Evolutionary conservation across 768 basidiomycete genomes (phyloP), one percentile per base, ranked within the genome.

Genomic region (Leccinum sublutescens): DNA sequence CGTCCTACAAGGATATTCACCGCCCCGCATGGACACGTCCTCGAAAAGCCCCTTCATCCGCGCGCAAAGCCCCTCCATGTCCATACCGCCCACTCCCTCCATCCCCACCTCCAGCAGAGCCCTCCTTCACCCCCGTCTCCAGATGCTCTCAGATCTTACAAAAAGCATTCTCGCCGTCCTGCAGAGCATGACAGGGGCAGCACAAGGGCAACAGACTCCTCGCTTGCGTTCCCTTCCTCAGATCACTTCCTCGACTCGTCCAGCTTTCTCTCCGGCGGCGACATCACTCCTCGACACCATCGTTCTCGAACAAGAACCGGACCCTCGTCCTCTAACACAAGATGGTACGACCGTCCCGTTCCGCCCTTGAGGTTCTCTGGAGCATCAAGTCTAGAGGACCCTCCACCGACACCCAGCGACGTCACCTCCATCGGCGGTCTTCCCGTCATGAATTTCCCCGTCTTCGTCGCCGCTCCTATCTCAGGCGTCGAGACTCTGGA

Each of bases 401-500:
- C 87, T 49, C 90, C 88, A 31, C 84, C 83, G 61, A 91, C 89
- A 0, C 90, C 89, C 2, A 72, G 78, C 27, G 85, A 87, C 67
- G 72, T 72, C 57, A 66, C 70, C 36, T 70, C 70, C 2, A 31
- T 65, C 31, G 49, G 58, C 12, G 36, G 49, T 8, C 58, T 55
- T 48, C 52, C 56, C 17, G 1, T 82, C 50, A 78, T 82, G 52
- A 72, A 81, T 52, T 84, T 86, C 64, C 78, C 86, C 15, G 86
- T 87, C 25, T 70, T 89, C 27, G 91, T 93, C 19, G 83, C 90
- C 48, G 90, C 91, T 19, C 89, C 90, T 4, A 75, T 88, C 7
- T 72, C 89, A 5, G 91, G 90, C 2, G 90, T 94, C 9, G 91
- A 93, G 75, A 85, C 85, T 9, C 89, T 94, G 86, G 92, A 94